Evolutionary conservation across 495 filamentous ascomycete species (phyloP), one percentile per base, ranked within the genome.

Genomic region (Chaetomium tenue): DNA sequence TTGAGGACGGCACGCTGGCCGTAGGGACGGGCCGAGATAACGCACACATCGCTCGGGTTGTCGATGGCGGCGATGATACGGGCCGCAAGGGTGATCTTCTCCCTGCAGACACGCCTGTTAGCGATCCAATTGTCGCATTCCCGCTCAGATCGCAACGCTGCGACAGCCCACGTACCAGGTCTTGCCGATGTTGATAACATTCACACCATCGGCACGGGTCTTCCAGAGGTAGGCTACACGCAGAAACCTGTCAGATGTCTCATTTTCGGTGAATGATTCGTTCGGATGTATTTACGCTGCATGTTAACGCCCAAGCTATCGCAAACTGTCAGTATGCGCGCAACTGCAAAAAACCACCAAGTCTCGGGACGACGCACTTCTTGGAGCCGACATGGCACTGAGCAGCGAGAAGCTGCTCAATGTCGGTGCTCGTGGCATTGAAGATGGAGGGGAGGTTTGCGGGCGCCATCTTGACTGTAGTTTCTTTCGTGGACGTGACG

Each of bases 101-200:
- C 95, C 94, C 94, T 97, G 75, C 69, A 55, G 60, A 6, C 20
- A 25, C 15, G 50, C 48, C 42, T 61, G 44, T 53, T 40, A 60
- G 54, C 55, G 15, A 22, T 46, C 55, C n/a, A n/a, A 7, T n/a
- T 46, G 48, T 40, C 50, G 54, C 39, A 13, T 7, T 15, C 50
- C 25, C 42, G 12, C 15, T 8, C 2, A 3, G 12, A n/a, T 53
- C 26, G 3, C 16, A 11, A 8, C 0, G 28, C 25, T 28, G 42
- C 26, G n/a, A 54, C n/a, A 42, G 26, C 54, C 63, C 26, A 78
- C 89, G 71, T 87, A 98, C 93, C 93, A 98, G 82, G 94, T 98
- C 91, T 98, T 98, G 85, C 93, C 92, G 81, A 98, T 91, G 87
- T 98, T 98, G 80, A 98, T 86, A 66, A 98, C 86, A 77, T 98